Evolutionary conservation across 768 basidiomycete genomes (phyloP), one percentile per base, ranked within the genome.

Genomic region (Sarcodon sp.): DNA sequence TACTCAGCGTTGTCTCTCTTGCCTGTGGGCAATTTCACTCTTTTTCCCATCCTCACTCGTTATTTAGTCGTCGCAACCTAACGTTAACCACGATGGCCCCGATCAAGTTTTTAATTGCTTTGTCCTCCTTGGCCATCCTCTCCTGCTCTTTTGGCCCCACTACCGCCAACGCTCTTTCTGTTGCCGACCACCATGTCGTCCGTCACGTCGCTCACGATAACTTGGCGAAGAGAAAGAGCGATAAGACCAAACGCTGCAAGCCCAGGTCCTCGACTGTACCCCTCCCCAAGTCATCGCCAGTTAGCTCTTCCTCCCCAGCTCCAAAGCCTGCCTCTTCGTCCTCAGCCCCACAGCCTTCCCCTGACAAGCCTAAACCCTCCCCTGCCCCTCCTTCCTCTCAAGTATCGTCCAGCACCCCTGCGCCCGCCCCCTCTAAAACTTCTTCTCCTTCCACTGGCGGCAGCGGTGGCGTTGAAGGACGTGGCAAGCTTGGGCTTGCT

Each of bases 101-200:
- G 44, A 38, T 64, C 50, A 80, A 74, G 53, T 57, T 83, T 44
- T 57, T 83, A 57, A 73, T 72, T 56, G 73, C 82, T 16, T 51
- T 87, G 36, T 66, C 76, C 12, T 67, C 79, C 21, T 57, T 87
- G 46, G 73, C 78, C 16, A 56, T 86, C 52, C 50, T 85, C 51
- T 68, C 74, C 43, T 66, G 68, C 54, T 71, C 77, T 6, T 69
- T 74, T 48, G 68, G 58, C 33, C 59, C 75, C 0, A 49, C 66
- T 6, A 69, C 72, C 18, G 76, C 66, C 36, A 67, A 67, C 53
- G 84, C 83, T 6, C 67, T 87, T 45, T 59, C 43, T 15, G 57
- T 59, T 48, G 61, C 49, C 21, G 50, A 47, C 37, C 45, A 52
- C 47, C 55, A 68, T 56, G 58, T 69, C 35, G 72, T 64, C 43